Conservation (phyloP, 1,284 basidiomycete species). For the Pascua guehoae region DNA sequence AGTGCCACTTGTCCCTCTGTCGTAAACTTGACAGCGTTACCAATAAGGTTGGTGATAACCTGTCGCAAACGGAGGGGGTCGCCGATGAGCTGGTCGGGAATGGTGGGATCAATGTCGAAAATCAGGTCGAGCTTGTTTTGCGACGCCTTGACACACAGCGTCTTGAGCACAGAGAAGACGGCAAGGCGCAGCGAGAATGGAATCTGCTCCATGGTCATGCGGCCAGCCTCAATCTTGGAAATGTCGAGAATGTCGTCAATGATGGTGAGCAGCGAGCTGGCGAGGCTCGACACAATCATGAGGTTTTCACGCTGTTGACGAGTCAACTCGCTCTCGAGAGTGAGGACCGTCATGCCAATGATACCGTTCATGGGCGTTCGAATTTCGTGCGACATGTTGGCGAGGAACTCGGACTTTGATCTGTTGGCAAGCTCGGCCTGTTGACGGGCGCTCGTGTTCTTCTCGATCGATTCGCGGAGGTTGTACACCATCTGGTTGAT, state of each 20-base stretch:
- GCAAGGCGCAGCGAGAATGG: conserved; percentile 96
- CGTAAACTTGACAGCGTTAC: conserved; percentile 94
- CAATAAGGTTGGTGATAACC: conserved; percentile 76
- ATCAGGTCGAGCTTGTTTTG: conserved; percentile 97
- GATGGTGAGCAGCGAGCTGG: conserved; percentile 88
- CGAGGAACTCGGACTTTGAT: conserved; percentile 96
- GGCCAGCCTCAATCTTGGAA: conserved; percentile 95
- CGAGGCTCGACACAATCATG: conserved; percentile 91
- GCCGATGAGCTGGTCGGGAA: conserved; percentile 94
- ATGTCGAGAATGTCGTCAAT: conserved; percentile 99
- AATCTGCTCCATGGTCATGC: conserved; percentile 99
- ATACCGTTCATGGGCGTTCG: conserved; percentile 99
- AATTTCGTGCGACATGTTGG: conserved; percentile 96
- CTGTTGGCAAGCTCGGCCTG: conserved; percentile 95
- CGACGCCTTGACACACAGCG: conserved; percentile 93
- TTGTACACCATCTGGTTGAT: conserved; percentile 91
- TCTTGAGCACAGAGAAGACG: conserved; percentile 97
- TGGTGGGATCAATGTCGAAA: conserved; percentile 92
- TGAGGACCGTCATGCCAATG: conserved; percentile 85
- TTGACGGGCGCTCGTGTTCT: conserved; percentile 96
- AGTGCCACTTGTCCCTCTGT: conserved; percentile 88
- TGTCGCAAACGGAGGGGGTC: conserved; percentile 90
- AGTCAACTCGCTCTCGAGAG: conserved; percentile 73
- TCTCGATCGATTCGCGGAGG: conserved; percentile 93
- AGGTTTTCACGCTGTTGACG: conserved; percentile 93